A percentile compares a stretch with the other conserved stretches of the same genome.
Conservation (phyloP, 1,284 basidiomycete species). For the Austropuccinia psidii region DNA sequence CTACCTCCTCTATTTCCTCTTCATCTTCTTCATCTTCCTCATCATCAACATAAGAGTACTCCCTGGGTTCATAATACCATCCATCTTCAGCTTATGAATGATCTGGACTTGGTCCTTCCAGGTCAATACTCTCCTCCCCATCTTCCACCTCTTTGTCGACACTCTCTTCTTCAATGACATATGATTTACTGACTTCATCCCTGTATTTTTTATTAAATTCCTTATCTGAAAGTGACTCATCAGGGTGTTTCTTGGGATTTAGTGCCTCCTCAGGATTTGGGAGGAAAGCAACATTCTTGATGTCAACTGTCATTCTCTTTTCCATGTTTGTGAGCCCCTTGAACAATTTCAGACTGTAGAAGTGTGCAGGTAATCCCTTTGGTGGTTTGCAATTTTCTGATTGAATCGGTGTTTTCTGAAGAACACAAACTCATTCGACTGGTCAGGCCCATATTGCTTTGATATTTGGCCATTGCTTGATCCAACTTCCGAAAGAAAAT, state of each 20-base stretch:
- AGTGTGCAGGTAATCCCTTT: neutral
- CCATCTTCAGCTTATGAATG: neutral
- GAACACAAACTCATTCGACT: neutral
- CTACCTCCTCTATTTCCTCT: no score
- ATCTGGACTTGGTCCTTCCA: neutral
- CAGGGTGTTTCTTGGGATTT: neutral
- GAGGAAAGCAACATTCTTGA: neutral
- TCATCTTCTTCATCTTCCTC: no score
- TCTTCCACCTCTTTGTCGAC: neutral
- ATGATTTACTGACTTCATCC: no score
- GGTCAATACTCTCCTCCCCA: neutral
- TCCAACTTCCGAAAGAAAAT: constrained; percentile 12
- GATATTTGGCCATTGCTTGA: neutral
- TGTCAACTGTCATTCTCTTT: neutral
- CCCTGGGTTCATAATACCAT: no score
- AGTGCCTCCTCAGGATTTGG: neutral
- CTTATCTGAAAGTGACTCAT: neutral
- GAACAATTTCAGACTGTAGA: constrained; percentile 4
- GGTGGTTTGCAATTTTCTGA: neutral
- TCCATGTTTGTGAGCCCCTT: neutral
- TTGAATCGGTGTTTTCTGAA: neutral
- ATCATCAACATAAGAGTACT: no score
- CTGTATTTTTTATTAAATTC: neutral
- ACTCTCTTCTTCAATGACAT: no score
- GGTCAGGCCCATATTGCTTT: neutral